Conservation (phyloP, 2,329 filamentous ascomycete species). For the Capronia epimyces region DNA sequence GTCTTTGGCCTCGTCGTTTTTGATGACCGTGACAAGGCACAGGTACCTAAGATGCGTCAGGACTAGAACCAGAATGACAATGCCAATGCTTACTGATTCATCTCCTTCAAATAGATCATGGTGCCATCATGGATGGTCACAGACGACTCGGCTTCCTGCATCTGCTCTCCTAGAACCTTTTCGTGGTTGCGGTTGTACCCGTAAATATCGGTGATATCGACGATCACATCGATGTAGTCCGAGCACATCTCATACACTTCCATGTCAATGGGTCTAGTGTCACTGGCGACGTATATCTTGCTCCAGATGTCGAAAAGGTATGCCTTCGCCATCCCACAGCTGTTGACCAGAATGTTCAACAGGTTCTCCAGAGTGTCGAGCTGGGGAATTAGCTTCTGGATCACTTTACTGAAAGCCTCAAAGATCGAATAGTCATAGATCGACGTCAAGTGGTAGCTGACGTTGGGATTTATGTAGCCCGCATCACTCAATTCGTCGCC, state of each 20-base stretch:
- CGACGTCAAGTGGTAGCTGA: conserved; percentile 92
- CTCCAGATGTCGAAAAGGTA: conserved; percentile 96
- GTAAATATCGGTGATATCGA: conserved; percentile 93
- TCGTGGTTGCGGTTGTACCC: conserved; percentile 50
- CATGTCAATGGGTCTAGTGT: conserved; percentile 88
- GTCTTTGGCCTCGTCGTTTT: conserved; percentile 58
- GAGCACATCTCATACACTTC: conserved; percentile 97
- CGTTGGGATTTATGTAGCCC: conserved; percentile 85
- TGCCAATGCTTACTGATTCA: conserved; percentile 53
- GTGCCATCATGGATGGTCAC: conserved; percentile 57
- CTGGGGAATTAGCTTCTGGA: conserved; percentile 93
- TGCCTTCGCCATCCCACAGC: conserved; percentile 93
- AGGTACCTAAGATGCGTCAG: conserved; percentile 48
- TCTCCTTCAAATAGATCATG: conserved; percentile 61
- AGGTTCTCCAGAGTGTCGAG: conserved; percentile 88
- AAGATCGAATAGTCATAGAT: conserved; percentile 99
- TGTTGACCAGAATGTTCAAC: conserved; percentile 87
- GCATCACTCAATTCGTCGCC: conserved; percentile 92
- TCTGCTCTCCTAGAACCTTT: conserved; percentile 40
- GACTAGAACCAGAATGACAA: background rate
- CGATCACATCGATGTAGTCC: conserved; percentile 97
- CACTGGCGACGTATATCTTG: conserved; percentile 98
- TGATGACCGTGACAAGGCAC: conserved; percentile 60
- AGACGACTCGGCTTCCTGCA: conserved; percentile 56
- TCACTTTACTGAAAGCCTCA: conserved; percentile 96